Evolutionary conservation across 345 rosid species (phyloP).

Genomic region (Clausena lansium): DNA sequence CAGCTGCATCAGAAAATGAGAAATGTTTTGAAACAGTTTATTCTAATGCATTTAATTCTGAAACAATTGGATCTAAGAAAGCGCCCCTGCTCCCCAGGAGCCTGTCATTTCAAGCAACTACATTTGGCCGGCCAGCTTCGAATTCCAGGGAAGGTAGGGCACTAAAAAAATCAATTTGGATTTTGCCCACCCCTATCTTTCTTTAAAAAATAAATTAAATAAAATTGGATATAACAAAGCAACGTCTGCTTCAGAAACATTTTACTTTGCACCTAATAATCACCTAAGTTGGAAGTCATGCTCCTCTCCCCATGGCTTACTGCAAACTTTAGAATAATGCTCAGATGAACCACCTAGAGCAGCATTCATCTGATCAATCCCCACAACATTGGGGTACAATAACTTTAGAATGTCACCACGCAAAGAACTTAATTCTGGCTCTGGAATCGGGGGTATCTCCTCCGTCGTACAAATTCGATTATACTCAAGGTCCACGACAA

Average conservation of each 20-base stretch:
- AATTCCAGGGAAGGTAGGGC: too few species aligned
- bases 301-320: slow-evolving; percentile 94
- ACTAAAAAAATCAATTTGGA: too few species aligned
- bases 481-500: slow-evolving; percentile 91
- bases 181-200: too few species aligned
- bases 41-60: not conserved
- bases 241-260: slow-evolving; percentile 25
- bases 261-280: slow-evolving; percentile 31
- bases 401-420: slow-evolving; percentile 76
- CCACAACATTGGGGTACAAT: slow-evolving; percentile 82
- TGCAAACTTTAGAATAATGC: slow-evolving; percentile 45
- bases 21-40: slow-evolving; percentile 9
- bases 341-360: slow-evolving; percentile 51
- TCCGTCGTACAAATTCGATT: slow-evolving; percentile 81
- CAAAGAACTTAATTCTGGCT: slow-evolving; percentile 83
- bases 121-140: too few species aligned
- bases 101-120: too few species aligned
- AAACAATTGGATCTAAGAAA: slow-evolving; percentile 12
- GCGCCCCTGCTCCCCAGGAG: not conserved
- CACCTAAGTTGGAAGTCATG: slow-evolving; percentile 96
- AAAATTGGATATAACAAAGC: not conserved
- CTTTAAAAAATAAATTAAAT: too few species aligned
- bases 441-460: slow-evolving; percentile 93
- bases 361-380: slow-evolving; percentile 77
- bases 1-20: not conserved